Evolutionary conservation across 768 basidiomycete species (phyloP).

Genomic region (Megacollybia marginata): DNA sequence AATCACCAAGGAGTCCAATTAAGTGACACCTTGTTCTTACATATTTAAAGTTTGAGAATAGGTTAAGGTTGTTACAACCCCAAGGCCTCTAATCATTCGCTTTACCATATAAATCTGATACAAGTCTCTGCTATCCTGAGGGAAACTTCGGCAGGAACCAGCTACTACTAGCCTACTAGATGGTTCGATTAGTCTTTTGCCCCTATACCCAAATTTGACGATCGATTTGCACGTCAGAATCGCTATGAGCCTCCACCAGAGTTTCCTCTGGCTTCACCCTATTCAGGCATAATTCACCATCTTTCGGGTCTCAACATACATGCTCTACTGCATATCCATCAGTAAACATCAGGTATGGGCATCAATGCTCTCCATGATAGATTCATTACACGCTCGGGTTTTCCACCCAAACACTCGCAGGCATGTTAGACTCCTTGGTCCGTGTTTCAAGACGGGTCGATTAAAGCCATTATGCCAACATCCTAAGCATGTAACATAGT

Average conservation of each 20-base stretch:
- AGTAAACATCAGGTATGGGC: not conserved
- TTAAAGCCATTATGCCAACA: no score
- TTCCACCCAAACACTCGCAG: no score
- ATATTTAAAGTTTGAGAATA: constrained; percentile 79
- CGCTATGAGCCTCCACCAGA: constrained; percentile 93
- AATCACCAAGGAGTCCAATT: constrained; percentile 75
- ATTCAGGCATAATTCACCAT: constrained; percentile 43
- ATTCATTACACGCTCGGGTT: no score
- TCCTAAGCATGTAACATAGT: no score
- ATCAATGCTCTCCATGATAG: no score
- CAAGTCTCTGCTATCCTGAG: no score
- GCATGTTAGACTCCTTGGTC: no score
- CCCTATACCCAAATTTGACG: constrained; percentile 94
- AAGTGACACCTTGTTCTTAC: constrained; percentile 81
- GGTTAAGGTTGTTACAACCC: constrained; percentile 86
- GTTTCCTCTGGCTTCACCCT: constrained; percentile 94
- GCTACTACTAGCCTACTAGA: constrained; percentile 88
- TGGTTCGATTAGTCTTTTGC: constrained; percentile 95
- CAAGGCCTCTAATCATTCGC: constrained; percentile 91
- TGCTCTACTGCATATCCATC: no score
- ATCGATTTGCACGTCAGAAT: constrained; percentile 97
- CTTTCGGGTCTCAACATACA: no score
- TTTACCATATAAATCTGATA: constrained; percentile 64
- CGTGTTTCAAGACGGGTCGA: no score
- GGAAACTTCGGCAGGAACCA: constrained; percentile 91